phyloP scores from a whole-genome alignment of 306 rosid genomes.

The Purshia tridentata region DNA sequence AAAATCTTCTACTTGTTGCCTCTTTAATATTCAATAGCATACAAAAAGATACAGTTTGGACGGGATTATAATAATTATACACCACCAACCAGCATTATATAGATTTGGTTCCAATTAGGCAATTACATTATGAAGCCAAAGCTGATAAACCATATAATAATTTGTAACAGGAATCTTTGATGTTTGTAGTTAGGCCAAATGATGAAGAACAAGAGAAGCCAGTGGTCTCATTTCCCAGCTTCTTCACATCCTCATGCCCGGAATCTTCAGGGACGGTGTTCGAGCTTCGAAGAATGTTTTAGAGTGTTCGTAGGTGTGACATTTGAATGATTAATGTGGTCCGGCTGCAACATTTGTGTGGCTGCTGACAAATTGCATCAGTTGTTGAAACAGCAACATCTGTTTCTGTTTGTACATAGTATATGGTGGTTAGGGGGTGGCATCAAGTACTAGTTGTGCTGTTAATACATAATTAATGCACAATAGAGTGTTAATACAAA shows the following conservation, averaged over 20 bases:
- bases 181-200: constrained; percentile 16
- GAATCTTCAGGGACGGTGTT: not conserved
- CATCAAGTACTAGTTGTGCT: constrained; percentile 9
- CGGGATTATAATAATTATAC: not conserved
- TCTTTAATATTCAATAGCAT: not conserved
- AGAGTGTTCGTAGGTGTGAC: not conserved
- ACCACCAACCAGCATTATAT: not conserved
- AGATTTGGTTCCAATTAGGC: not conserved
- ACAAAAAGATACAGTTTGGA: constrained; percentile 8
- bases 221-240: not conserved
- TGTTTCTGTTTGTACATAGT: not conserved
- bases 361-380: constrained; percentile 17
- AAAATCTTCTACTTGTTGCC: not conserved
- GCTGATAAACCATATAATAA: not conserved
- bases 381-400: constrained; percentile 20
- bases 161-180: constrained; percentile 12
- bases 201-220: not conserved
- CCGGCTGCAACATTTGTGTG: not conserved
- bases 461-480: constrained; percentile 1
- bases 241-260: not conserved
- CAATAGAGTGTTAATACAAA: not conserved
- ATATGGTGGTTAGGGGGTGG: constrained; percentile 16
- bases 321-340: not conserved
- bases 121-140: not conserved
- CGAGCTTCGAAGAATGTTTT: not conserved